Evolutionary conservation across 2,329 filamentous ascomycete species (phyloP), one percentile per base, ranked within the genome.

Genomic region (Arthroderma uncinatum): DNA sequence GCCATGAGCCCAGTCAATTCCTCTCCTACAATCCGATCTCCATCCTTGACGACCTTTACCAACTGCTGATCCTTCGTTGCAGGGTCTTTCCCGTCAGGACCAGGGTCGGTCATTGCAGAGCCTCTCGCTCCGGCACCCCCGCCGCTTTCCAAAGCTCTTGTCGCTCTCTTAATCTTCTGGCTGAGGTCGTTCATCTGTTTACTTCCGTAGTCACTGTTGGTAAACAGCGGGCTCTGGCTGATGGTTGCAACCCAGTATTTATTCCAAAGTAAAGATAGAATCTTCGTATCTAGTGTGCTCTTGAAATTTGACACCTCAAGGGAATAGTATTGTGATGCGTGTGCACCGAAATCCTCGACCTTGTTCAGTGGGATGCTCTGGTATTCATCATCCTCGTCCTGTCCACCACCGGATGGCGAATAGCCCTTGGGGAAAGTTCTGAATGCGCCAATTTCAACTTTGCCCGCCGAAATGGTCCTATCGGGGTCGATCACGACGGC

Each of bases 381-480:
- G 65, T 74, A 74, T 40, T 71, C 73, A 58, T 76, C 73, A 47
- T 74, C 72, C 57, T 73, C 71, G 40, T 68, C 63, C 30, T 59
- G 59, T 68, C 70, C 55, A 44, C 25, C 59, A 58, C 68, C 74
- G 55, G 74, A 66, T 19, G 82, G 76, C 60, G 83, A 84, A 72
- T 93, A 85, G 60, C 81, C 79, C 44, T 86, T 81, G 0, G 92
- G 89, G 65, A 86, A 96, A 1, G 93, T 97, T 64, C 93, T 80
- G 76, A 98, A 98, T 2, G 92, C 93, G 55, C 93, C 93, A 62
- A 98, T 97, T 68, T 98, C 93, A 59, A 98, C 91, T 70, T 95
- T 95, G 58, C 92, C 91, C 0, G 91, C 88, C 58, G 85, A 92
- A 65, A 97, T 91, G 14, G 93, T 98, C 62, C 92, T 86, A 69